Evolutionary conservation across 176 grass and related monocot species (phyloP).

Genomic region (Cenchrus fungigraminus): DNA sequence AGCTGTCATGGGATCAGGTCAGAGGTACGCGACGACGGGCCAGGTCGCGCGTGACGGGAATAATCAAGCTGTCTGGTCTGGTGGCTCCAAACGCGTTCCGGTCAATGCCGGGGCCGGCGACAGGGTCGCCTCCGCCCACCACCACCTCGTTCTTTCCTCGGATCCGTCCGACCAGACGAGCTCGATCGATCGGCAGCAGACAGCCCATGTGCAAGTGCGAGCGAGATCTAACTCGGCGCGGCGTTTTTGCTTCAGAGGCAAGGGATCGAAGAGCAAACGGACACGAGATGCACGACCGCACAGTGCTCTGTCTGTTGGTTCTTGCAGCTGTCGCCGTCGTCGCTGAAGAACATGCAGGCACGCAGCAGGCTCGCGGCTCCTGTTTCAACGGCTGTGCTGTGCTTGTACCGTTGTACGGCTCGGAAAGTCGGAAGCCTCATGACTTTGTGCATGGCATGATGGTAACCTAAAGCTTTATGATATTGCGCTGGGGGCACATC

Average conservation of each 20-base stretch:
- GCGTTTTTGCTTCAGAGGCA: neutral
- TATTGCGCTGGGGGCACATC: neutral
- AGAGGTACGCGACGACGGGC: neutral
- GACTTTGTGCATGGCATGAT: neutral
- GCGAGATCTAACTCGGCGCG: neutral
- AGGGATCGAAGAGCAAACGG: neutral
- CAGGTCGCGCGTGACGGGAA: neutral
- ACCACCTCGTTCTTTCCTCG: neutral
- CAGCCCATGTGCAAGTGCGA: neutral
- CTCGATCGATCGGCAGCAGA: neutral
- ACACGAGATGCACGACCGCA: neutral
- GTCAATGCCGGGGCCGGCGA: neutral
- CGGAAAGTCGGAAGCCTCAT: neutral
- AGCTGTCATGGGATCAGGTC: constrained; percentile 10
- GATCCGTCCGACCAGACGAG: constrained; percentile 4
- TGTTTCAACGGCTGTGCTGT: neutral
- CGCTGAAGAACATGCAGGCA: neutral
- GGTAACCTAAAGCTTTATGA: neutral
- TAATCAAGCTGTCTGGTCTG: neutral
- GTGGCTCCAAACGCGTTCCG: neutral
- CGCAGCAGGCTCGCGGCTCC: neutral
- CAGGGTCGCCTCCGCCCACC: no score
- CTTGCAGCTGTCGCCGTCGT: neutral
- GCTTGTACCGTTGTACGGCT: constrained; percentile 8
- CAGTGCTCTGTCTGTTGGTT: neutral